phyloP scores from a whole-genome alignment of 768 basidiomycete species.

The Amanita exitialis region DNA sequence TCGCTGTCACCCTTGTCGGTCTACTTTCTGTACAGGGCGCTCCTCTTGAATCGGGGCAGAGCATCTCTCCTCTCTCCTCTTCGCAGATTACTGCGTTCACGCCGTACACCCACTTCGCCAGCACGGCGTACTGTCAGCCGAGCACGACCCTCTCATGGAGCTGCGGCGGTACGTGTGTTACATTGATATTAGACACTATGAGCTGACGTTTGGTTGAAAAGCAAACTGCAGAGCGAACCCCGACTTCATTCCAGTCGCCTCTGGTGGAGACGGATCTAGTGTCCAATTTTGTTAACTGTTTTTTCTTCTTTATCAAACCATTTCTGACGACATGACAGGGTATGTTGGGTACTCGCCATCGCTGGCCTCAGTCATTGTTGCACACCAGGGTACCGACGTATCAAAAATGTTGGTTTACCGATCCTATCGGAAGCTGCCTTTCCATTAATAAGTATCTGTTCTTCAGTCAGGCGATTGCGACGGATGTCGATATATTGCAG shows the following conservation, averaged over 20 bases:
- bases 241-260: slow-evolving; percentile 29
- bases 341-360: slow-evolving; percentile 23
- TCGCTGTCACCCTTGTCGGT: neutral
- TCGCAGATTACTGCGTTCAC: slow-evolving; percentile 33
- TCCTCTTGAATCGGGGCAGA: neutral
- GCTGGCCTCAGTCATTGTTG: slow-evolving; percentile 27
- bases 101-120: slow-evolving; percentile 40
- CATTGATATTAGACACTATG: neutral
- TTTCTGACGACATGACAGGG: slow-evolving; percentile 1
- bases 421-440: neutral
- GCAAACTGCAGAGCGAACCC: slow-evolving; percentile 31
- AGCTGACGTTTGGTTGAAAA: slow-evolving; percentile 8
- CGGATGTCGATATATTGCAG: slow-evolving; percentile 25
- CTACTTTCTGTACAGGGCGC: neutral
- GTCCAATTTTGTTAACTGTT: slow-evolving; percentile 28
- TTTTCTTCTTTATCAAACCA: neutral
- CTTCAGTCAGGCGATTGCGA: slow-evolving; percentile 25
- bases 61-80: slow-evolving; percentile 26
- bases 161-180: slow-evolving; percentile 33
- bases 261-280: slow-evolving; percentile 31
- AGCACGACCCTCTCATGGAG: slow-evolving; percentile 33
- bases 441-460: neutral
- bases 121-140: slow-evolving; percentile 40
- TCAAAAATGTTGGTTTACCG: slow-evolving; percentile 21
- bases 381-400: slow-evolving; percentile 32